Base-by-base conservation (phyloP, 805 yeast species). In the Metschnikowia reukaufii region DNA sequence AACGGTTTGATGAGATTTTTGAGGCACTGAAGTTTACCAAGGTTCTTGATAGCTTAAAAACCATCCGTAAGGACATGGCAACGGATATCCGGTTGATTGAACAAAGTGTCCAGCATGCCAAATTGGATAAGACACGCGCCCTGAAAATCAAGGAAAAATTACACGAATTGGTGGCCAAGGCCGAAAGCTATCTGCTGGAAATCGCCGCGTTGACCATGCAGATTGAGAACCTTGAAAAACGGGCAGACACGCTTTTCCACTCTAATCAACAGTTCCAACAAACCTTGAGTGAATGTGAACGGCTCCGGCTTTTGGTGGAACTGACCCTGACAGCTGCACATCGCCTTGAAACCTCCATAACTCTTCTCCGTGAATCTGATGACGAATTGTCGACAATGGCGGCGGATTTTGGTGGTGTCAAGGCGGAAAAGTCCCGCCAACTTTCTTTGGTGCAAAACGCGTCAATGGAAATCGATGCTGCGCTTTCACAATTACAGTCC, bases 1-100 rank as follows among this genome's bases (percentile, higher is more conserved):
- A 91, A 67, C 78, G 92, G 44, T 95, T 94, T 59, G 99, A 94
- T 64, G 99, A 94, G 65, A 92, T 94, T 7, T 94, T 94, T 60
- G 97, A 94, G 66, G 97, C 97, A 0, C 80, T 89, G 55, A 90
- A 88, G 63, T 95, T 87, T 60, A 89, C 97, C 0, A 92, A 88
- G 61, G 96, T 94, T 0, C 70, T 94, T 31, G 97, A 91, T 48
- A 81, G 79, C 44, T 73, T 94, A 58, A 91, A 90, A 60, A 64
- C 63, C 1, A 79, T 90, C 35, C 80, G 86, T 44, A 92, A 91
- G 58, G 95, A 88, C 36, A 79, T 88, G 78, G 70, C 82, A 9
- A 70, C 75, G 1, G 96, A 90, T 49, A 84, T 88, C 31, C 86
- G 84, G 58, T 64, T 92, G 8, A 72, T 90, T 39, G 83, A 86